These are phyloP conservation scores for Xylaria grammica DNA, from an alignment of 495 filamentous ascomycete genomes.

Conservation along the genomic window DNA sequence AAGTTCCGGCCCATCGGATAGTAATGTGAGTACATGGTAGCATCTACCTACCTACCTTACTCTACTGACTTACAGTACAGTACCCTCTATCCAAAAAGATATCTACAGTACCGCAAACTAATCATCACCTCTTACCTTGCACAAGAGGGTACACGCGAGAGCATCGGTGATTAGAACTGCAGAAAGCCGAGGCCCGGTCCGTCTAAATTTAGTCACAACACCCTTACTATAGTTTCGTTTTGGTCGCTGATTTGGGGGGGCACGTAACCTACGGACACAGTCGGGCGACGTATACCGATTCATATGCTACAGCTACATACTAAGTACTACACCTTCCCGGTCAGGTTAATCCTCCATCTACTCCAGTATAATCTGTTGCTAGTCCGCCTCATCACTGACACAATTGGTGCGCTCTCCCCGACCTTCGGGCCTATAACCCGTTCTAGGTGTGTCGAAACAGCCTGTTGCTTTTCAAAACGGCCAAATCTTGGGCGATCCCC, in stretches of 20 bases:
- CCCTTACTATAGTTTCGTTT: neutral
- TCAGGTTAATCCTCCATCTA: constrained; percentile 22
- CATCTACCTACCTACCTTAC: neutral
- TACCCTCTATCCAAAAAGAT: neutral
- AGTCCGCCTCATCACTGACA: neutral
- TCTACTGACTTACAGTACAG: neutral
- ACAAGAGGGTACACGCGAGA: no score
- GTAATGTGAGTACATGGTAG: neutral
- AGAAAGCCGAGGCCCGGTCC: constrained; percentile 1
- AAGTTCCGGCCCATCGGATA: constrained; percentile 3
- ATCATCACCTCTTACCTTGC: no score
- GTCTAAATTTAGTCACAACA: constrained; percentile 20
- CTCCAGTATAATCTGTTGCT: constrained; percentile 13
- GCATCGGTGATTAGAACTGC: neutral
- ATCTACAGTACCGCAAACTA: neutral
- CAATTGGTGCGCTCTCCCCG: constrained; percentile 18
- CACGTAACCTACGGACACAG: constrained; percentile 3
- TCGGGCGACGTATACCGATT: constrained; percentile 12
- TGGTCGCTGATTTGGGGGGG: neutral
- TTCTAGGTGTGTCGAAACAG: constrained; percentile 10
- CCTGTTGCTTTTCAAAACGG: neutral
- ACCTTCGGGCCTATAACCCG: constrained; percentile 19
- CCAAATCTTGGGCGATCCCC: neutral
- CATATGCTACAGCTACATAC: constrained; percentile 10
- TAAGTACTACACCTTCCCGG: constrained; percentile 15